Evolutionary conservation across 140 eudicot species (phyloP).

Genomic region (Cichorium intybus): DNA sequence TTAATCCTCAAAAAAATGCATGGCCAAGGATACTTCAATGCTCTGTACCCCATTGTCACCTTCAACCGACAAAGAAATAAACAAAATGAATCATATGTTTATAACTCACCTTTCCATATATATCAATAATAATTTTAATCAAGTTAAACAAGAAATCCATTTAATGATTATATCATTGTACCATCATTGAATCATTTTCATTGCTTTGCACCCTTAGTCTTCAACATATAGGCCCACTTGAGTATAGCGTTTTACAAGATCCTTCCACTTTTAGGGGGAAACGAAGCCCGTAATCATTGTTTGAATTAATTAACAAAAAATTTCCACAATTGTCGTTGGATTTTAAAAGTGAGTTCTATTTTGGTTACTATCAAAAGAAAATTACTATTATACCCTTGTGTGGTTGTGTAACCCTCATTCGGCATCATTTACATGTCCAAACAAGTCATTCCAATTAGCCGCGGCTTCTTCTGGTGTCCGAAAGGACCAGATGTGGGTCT

Average conservation of each 20-base stretch:
- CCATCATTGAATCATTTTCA: conserved; percentile 21
- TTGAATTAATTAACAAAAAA: background rate
- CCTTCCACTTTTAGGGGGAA: background rate
- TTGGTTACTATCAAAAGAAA: background rate
- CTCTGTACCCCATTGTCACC: conserved; percentile 13
- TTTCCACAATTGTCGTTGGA: too few species aligned
- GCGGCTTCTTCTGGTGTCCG: conserved; percentile 73
- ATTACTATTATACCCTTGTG: background rate
- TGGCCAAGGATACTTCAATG: conserved; percentile 6
- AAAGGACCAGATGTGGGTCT: conserved; percentile 62
- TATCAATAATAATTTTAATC: background rate
- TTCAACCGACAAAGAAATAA: conserved; percentile 10
- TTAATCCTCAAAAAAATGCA: conserved; percentile 7
- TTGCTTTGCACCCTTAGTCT: conserved; percentile 21
- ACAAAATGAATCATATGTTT: conserved; percentile 12
- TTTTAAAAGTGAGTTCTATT: too few species aligned
- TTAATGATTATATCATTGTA: conserved; percentile 11
- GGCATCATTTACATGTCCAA: conserved; percentile 53
- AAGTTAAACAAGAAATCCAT: background rate
- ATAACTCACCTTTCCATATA: background rate
- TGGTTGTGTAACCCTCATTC: conserved; percentile 16
- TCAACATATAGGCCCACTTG: conserved; percentile 27
- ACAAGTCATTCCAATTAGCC: conserved; percentile 51
- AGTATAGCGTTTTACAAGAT: conserved; percentile 3
- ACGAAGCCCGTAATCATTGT: background rate